Percentiles rank a stretch among this genome's conserved stretches.
phyloP scores from a whole-genome alignment of 2,329 filamentous ascomycete genomes.

The Sclerotinia glacialis region DNA sequence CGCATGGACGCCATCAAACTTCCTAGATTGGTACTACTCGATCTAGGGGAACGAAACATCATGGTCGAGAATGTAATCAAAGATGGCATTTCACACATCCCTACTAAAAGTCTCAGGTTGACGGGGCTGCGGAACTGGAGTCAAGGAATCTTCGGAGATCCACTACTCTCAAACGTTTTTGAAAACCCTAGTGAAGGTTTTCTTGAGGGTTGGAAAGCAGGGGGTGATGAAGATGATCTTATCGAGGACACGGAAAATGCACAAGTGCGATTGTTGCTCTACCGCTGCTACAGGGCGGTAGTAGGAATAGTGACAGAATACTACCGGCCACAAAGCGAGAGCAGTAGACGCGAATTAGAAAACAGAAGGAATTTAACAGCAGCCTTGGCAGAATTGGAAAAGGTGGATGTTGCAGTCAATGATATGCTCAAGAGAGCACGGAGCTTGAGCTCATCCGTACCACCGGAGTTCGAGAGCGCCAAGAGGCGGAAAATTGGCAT shows the following conservation, averaged over 20 bases:
- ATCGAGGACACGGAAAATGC: conserved; percentile 48
- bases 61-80: conserved; percentile 42
- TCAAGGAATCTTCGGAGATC: conserved; percentile 58
- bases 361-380: conserved; percentile 51
- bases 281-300: conserved; percentile 57
- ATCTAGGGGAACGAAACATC: conserved; percentile 51
- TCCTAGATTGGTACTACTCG: conserved; percentile 54
- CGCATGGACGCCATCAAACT: conserved; percentile 52
- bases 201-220: conserved; percentile 45
- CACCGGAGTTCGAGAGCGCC: conserved; percentile 21
- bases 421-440: conserved; percentile 32
- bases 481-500: conserved; percentile 31
- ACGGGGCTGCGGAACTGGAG: conserved; percentile 58
- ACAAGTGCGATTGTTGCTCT: conserved; percentile 51
- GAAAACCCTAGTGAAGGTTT: conserved; percentile 47
- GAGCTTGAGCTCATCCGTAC: conserved; percentile 25
- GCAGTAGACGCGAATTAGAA: conserved; percentile 51
- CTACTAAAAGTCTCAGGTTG: conserved; percentile 36
- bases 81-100: conserved; percentile 15
- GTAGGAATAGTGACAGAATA: conserved; percentile 54
- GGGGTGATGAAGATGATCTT: conserved; percentile 35
- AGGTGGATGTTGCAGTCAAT: conserved; percentile 30
- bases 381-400: conserved; percentile 48
- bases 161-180: conserved; percentile 52
- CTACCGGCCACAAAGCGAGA: conserved; percentile 50